These are phyloP conservation scores for Fusarium hostae DNA, from an alignment of 2,329 filamentous ascomycete genomes.

Conservation along the genomic window DNA sequence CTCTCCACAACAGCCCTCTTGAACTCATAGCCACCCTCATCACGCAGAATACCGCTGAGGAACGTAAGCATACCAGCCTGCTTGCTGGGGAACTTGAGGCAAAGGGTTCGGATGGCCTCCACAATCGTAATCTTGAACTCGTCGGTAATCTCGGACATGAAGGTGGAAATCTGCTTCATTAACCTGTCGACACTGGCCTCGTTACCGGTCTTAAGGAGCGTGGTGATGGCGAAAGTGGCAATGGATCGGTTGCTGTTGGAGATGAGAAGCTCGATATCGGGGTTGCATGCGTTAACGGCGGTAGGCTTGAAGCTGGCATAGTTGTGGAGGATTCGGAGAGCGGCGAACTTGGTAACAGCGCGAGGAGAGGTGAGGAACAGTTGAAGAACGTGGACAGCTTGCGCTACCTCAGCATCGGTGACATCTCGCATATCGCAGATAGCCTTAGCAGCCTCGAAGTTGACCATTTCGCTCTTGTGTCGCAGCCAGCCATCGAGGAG, in stretches of 20 bases:
- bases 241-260: conserved; percentile 98
- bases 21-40: conserved; percentile 98
- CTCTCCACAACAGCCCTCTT: conserved; percentile 98
- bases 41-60: conserved; percentile 93
- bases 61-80: conserved; percentile 98
- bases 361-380: conserved; percentile 96
- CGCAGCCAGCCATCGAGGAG: conserved; percentile 95
- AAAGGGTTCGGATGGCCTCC: conserved; percentile 95
- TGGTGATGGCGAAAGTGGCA: conserved; percentile 98
- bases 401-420: conserved; percentile 88
- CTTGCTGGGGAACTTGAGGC: conserved; percentile 97
- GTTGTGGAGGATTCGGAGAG: conserved; percentile 94
- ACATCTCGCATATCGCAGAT: conserved; percentile 96
- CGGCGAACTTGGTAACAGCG: conserved; percentile 96
- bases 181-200: conserved; percentile 95
- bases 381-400: conserved; percentile 94
- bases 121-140: conserved; percentile 99
- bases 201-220: conserved; percentile 96
- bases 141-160: conserved; percentile 99
- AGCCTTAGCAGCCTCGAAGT: conserved; percentile 98
- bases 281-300: conserved; percentile 92
- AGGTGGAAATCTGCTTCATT: conserved; percentile 98
- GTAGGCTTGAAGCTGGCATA: conserved; percentile 97
- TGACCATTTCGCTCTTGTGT: conserved; percentile 99
- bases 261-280: conserved; percentile 95